Evolutionary conservation across 73 alveolate species (phyloP), one percentile per base, ranked within the genome.

Genomic region (Uronychia setigera): DNA sequence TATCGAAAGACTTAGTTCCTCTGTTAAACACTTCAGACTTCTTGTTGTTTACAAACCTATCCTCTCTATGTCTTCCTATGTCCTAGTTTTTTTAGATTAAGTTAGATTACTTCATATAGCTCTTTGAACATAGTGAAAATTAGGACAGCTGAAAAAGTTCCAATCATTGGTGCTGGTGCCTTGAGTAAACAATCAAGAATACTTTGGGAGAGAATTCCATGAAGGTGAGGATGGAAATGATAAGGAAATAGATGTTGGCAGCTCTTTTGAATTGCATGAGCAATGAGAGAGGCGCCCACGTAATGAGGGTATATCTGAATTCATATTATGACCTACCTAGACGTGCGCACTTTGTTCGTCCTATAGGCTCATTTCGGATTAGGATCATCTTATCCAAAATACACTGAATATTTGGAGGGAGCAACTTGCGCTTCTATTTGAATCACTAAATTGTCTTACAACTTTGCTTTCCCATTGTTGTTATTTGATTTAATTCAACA

Each of bases 51-150:
- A 80, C 80, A 34, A 33, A 46, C 33, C 81, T 80, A 78, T 87
- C 93, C 11, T 76, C 27, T 32, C 31, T 78, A 74, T 27, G 29
- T 32, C 91, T 28, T 11, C 13, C 32, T 13, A 35, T 35, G 35
- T 85, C 91, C 83, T 77, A 29, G 9, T n/a, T n/a, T 29, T 14
- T 5, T 27, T 11, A 67, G 35, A 26, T 26, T 11, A 67, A 5
- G 1, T 11, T 29, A 9, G 29, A 34, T 29, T 79, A 46, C 67
- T 32, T 98, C 99, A 29, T 88, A 83, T 29, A 96, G 98, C 87
- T 98, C 99, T 87, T 98, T 98, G 29, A 98, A 80, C 99, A 97
- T 97, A 46, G 99, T 95, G 80, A 97, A 95, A 14, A 93, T 77
- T 58, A 97, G 88, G 67, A 97, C 99, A 79, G 90, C 91, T 0